phyloP scores from a whole-genome alignment of 208 protist genomes.

The Kentomonas sorsogonicus region DNA sequence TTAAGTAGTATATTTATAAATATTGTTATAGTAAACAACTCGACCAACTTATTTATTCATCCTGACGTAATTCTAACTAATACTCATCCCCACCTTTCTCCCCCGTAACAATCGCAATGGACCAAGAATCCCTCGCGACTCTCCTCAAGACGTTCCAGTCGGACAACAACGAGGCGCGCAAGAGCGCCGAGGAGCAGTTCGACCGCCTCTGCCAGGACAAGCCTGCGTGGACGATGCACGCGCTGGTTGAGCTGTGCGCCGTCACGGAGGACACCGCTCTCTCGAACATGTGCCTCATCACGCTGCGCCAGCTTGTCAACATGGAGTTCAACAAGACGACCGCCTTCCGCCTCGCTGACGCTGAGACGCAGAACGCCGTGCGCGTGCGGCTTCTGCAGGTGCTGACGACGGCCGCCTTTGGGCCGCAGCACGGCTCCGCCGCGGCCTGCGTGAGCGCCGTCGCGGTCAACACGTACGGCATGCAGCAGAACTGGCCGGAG shows the following conservation, averaged over 20 bases:
- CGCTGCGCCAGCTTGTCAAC: constrained; percentile 75
- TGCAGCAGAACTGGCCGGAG: constrained; percentile 63
- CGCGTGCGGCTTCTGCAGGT: constrained; percentile 53
- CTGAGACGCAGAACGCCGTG: constrained; percentile 38
- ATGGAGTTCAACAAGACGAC: constrained; percentile 31
- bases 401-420: constrained; percentile 47
- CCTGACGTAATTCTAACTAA: background rate
- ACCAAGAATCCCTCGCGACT: constrained; percentile 33
- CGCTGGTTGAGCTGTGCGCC: constrained; percentile 50
- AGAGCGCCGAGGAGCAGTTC: constrained; percentile 70
- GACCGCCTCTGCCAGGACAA: constrained; percentile 31
- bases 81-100: constrained; percentile 5
- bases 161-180: constrained; percentile 60
- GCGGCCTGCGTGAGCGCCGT: constrained; percentile 73
- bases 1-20: background rate
- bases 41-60: constrained; percentile 9
- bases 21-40: too few relatives aligned
- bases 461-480: constrained; percentile 48
- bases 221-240: constrained; percentile 54
- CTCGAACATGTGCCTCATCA: constrained; percentile 53
- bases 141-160: constrained; percentile 48
- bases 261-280: constrained; percentile 28
- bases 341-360: constrained; percentile 40
- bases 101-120: constrained; percentile 42
- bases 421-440: constrained; percentile 43